These are phyloP conservation scores for Martiniozyma asiatica DNA, from an alignment of 1,139 yeast genomes.

Conservation along the genomic window DNA sequence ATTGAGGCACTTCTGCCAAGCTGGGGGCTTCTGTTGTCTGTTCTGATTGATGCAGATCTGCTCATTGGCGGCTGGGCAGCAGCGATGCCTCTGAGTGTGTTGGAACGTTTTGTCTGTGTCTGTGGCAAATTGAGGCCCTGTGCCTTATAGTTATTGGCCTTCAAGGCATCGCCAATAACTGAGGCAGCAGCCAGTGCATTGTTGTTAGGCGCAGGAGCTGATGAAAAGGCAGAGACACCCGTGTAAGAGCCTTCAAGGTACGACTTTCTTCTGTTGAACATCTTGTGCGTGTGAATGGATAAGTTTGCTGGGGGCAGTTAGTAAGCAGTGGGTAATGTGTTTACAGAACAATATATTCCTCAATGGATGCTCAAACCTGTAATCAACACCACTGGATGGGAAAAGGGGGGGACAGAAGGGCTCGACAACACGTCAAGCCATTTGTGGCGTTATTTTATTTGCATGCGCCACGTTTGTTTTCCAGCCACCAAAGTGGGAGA, in stretches of 20 bases:
- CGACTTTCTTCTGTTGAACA: conserved; percentile 4
- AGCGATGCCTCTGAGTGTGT: conserved; percentile 4
- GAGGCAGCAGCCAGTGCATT: conserved; percentile 25
- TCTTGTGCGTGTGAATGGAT: too few species aligned
- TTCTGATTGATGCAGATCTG: conserved; percentile 11
- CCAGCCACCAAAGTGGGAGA: too few species aligned
- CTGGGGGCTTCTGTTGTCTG: conserved; percentile 7
- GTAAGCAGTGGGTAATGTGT: too few species aligned
- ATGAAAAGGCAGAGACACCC: conserved; percentile 16
- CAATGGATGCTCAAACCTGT: too few species aligned
- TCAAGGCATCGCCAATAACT: conserved; percentile 24
- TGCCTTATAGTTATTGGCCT: conserved; percentile 18
- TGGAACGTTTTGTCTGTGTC: conserved; percentile 9
- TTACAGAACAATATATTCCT: too few species aligned
- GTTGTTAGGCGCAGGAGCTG: conserved; percentile 17
- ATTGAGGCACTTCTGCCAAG: too few species aligned
- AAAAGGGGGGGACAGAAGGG: too few species aligned
- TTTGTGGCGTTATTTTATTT: too few species aligned
- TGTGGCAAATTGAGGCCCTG: conserved; percentile 15
- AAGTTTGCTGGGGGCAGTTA: too few species aligned
- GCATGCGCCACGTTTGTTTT: too few species aligned
- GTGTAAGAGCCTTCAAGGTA: conserved; percentile 16
- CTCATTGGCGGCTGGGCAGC: conserved; percentile 6
- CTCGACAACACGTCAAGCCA: too few species aligned
- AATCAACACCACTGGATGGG: too few species aligned